Base-by-base conservation (phyloP, 2,329 filamentous ascomycete species). In the Sporothrix luriei region DNA sequence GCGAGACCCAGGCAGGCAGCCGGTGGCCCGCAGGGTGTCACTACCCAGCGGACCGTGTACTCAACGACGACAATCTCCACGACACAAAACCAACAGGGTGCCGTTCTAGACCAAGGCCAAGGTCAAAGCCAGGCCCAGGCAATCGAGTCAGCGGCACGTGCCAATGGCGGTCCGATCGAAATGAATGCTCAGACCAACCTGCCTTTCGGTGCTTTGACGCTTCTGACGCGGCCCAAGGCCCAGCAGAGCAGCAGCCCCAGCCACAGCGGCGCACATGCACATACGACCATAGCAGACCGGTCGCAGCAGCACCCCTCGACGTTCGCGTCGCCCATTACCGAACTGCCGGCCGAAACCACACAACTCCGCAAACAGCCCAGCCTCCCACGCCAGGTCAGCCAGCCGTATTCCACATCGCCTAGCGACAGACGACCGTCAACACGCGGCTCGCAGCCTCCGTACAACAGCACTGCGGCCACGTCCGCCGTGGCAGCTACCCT, bases 131-230 rank as follows among this genome's bases (percentile, higher is more conserved):
- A 62, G n/a, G 49, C 10, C 13, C 69, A 64, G 26, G 49, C 51
- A 1, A 70, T 77, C 7, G 74, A 74, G 29, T 66, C 74, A 38
- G 74, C 76, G 1, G 74, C 76, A 0, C 75, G 74, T 29, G 75
- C 76, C 14, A 78, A 77, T 40, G 76, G 75, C 9, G 76, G 74
- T 1, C 76, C 78, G 1, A 71, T 77, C 5, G 76, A 78, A 68
- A 77, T 76, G 73, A 78, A 80, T 66, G 76, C 79, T 0, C 78
- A 81, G 26, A 71, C 76, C 2, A 80, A 78, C 57, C 75, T 82
- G 24, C 80, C 81, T 0, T 82, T 78, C 57, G 77, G 81, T 14
- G 77, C 80, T 4, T 74, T 81, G 46, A 77, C 78, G 43, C 80
- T 82, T 52, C 71, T 82, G 21, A 77, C 77, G 38, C 79, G 80